Conservation (phyloP, 163 green algal species). For the Scenedesmus sp. region DNA sequence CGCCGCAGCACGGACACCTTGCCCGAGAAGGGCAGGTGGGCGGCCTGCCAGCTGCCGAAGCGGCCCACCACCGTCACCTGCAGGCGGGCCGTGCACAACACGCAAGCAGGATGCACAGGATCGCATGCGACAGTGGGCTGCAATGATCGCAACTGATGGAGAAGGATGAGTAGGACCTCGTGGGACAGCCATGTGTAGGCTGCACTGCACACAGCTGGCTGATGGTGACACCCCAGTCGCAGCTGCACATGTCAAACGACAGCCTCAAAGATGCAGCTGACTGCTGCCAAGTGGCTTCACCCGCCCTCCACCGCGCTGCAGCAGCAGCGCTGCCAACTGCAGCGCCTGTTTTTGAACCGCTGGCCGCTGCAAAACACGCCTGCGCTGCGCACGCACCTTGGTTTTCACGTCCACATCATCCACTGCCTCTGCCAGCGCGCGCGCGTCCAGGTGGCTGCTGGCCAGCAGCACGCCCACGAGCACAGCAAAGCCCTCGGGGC, state of each 20-base stretch:
- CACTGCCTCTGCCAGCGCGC: slow-evolving; percentile 18
- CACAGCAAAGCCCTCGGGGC: slow-evolving; percentile 52
- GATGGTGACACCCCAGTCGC: too few species aligned
- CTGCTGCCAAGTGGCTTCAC: too few species aligned
- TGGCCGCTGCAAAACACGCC: background rate
- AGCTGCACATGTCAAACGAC: too few species aligned
- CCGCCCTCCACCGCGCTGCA: too few species aligned
- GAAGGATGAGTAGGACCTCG: too few species aligned
- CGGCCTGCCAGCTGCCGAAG: slow-evolving; percentile 6
- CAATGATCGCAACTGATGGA: too few species aligned
- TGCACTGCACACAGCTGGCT: too few species aligned
- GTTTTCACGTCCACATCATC: slow-evolving; percentile 21
- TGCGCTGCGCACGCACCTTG: slow-evolving; percentile 1
- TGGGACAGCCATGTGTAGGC: too few species aligned
- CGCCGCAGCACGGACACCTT: slow-evolving; percentile 42
- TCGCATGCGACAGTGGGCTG: too few species aligned
- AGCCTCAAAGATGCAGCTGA: too few species aligned
- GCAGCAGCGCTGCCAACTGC: background rate
- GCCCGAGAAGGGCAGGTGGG: slow-evolving; percentile 42
- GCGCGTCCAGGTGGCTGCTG: slow-evolving; percentile 34
- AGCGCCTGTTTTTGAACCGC: background rate
- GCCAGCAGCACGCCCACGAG: slow-evolving; percentile 30
- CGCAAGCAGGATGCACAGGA: background rate
- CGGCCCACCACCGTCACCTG: slow-evolving; percentile 28
- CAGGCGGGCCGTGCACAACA: background rate